These are phyloP conservation scores for Porcisia hertigi DNA, from an alignment of 208 protist species.

Conservation along the genomic window DNA sequence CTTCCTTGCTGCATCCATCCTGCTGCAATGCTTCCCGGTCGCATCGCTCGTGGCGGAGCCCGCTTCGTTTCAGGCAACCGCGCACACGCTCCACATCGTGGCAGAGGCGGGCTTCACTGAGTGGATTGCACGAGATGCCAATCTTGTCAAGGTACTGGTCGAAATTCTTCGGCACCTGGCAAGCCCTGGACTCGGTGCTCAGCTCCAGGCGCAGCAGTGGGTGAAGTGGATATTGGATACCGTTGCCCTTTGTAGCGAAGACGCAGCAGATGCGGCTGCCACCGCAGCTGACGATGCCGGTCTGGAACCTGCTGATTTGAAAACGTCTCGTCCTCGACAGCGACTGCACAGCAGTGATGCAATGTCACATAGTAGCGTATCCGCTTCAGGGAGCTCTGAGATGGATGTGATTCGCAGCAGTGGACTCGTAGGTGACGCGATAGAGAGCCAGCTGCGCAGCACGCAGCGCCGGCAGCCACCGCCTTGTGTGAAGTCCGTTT, in stretches of 20 bases:
- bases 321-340: neutral
- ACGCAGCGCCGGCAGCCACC: neutral
- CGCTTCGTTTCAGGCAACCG: slow-evolving; percentile 15
- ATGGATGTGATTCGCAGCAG: slow-evolving; percentile 26
- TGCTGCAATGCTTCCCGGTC: slow-evolving; percentile 20
- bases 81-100: slow-evolving; percentile 20
- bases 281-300: neutral
- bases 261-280: slow-evolving; percentile 2
- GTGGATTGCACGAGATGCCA: slow-evolving; percentile 42
- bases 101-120: slow-evolving; percentile 32
- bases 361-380: neutral
- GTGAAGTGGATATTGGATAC: slow-evolving; percentile 11
- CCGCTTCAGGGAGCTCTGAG: slow-evolving; percentile 1
- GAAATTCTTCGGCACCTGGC: slow-evolving; percentile 38
- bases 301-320: neutral
- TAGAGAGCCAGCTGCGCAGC: slow-evolving; percentile 2
- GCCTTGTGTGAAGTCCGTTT: neutral
- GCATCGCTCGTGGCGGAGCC: slow-evolving; percentile 19
- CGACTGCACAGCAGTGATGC: neutral
- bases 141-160: slow-evolving; percentile 43
- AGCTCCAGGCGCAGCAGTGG: slow-evolving; percentile 28
- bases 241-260: slow-evolving; percentile 20
- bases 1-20: slow-evolving; percentile 18
- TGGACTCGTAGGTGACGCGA: slow-evolving; percentile 14
- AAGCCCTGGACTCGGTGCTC: slow-evolving; percentile 21